Evolutionary conservation across 495 filamentous ascomycete species (phyloP).

Genomic region (Gamarada debralockiae): DNA sequence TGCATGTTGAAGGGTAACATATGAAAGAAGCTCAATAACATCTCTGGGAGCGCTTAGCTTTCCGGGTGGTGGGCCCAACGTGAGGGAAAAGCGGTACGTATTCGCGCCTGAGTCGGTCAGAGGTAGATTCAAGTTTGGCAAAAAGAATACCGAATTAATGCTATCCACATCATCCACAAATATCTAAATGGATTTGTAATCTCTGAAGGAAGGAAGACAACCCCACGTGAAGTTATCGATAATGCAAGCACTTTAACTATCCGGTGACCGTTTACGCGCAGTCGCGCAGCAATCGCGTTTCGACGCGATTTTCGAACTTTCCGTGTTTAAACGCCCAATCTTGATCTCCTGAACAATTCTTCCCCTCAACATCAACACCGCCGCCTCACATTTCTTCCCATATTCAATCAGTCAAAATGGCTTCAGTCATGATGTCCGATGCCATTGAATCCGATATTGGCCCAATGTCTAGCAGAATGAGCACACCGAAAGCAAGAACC

Average conservation of each 20-base stretch:
- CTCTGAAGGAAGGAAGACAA: too few species aligned
- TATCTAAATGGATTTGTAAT: too few species aligned
- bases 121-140: too few species aligned
- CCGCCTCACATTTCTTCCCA: background rate
- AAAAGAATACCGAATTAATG: too few species aligned
- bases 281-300: slow-evolving; percentile 9
- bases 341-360: slow-evolving; percentile 8
- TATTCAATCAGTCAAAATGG: slow-evolving; percentile 9
- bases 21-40: too few species aligned
- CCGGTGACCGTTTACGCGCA: slow-evolving; percentile 14
- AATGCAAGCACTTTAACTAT: slow-evolving; percentile 22
- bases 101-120: too few species aligned
- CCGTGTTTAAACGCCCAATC: slow-evolving; percentile 9
- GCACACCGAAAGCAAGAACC: slow-evolving; percentile 17
- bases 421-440: slow-evolving; percentile 26
- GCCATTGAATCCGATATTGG: slow-evolving; percentile 15
- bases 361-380: slow-evolving; percentile 16
- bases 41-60: too few species aligned
- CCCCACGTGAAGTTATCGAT: too few species aligned
- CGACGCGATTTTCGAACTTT: slow-evolving; percentile 4
- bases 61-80: too few species aligned
- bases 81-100: too few species aligned
- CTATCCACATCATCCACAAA: too few species aligned
- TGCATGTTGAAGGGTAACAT: too few species aligned
- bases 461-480: slow-evolving; percentile 13